phyloP scores from a whole-genome alignment of 2,329 filamentous ascomycete genomes.

The Xylariaceae sp. region DNA sequence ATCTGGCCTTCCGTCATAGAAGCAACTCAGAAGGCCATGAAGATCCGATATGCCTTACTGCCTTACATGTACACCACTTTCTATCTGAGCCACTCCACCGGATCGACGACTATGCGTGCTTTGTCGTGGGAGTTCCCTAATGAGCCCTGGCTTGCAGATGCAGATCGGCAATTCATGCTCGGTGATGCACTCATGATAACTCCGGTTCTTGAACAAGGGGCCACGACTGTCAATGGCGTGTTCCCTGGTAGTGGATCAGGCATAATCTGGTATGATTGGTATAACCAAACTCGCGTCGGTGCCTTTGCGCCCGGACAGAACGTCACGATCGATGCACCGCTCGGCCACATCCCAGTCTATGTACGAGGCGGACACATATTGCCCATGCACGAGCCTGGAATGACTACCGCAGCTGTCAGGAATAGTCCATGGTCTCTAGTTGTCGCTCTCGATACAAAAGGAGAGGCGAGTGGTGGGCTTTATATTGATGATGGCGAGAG shows the following conservation, averaged over 20 bases:
- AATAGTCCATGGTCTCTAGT: constrained; percentile 63
- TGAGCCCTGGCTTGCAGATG: constrained; percentile 60
- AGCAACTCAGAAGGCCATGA: constrained; percentile 61
- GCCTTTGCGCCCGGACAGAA: constrained; percentile 34
- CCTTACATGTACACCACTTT: constrained; percentile 75
- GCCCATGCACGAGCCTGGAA: constrained; percentile 61
- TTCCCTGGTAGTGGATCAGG: constrained; percentile 61
- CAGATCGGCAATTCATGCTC: constrained; percentile 68
- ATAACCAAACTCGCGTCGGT: constrained; percentile 54
- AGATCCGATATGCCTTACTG: constrained; percentile 63
- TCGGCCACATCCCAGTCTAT: constrained; percentile 67
- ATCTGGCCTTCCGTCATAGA: constrained; percentile 61
- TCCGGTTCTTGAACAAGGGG: constrained; percentile 60
- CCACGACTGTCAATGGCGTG: constrained; percentile 57
- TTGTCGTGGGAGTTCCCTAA: constrained; percentile 69
- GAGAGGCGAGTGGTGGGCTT: constrained; percentile 54
- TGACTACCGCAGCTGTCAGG: constrained; percentile 60
- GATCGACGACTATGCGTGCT: constrained; percentile 66
- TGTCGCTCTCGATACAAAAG: constrained; percentile 51
- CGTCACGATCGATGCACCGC: constrained; percentile 39
- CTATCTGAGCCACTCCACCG: constrained; percentile 58
- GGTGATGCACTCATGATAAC: constrained; percentile 61
- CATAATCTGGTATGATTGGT: constrained; percentile 74
- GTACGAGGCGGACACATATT: constrained; percentile 63
- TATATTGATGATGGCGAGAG: constrained; percentile 75